Evolutionary conservation across 768 basidiomycete genomes (phyloP), one percentile per base, ranked within the genome.

Genomic region (Grammothele lineata): DNA sequence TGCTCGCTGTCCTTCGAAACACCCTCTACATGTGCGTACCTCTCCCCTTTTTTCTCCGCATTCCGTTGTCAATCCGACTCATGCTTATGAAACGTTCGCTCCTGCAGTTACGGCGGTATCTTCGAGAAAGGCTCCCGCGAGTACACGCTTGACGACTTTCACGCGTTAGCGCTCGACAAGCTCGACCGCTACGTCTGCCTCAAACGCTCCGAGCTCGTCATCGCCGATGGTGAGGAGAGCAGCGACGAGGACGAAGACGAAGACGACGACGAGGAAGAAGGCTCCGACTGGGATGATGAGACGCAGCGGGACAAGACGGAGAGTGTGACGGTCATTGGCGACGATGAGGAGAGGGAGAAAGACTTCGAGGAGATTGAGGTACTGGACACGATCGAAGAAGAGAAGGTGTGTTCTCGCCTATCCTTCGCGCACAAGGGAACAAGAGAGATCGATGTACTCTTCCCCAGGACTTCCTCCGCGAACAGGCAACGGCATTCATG

Each of bases 61-160:
- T 30, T 7, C 21, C 24, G 15, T 17, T 40, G 33, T 27, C 30
- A 14, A 14, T 12, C 4, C 27, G 27, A 26, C 33, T 46, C 6
- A 7, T 1, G 19, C 19, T 47, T 21, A 47, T 32, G 35, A 2
- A 9, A 40, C 22, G 14, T 27, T 8, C 4, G 37, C 5, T 25
- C 3, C 49, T n/a, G n/a, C n/a, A 88, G 89, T 45, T 94, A 94
- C 57, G 91, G 92, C 9, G 92, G 92, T 0, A 94, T 94, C 15
- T 86, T 81, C 55, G 93, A 95, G 64, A 75, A 79, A 14, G 86
- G 89, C 0, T 74, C 85, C 11, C 77, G 80, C 19, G 92, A 96
- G 64, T 92, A 87, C 55, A 94, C 92, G 0, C 70, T 96, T 5
- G 91, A 93, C 59, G 93, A 95, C 57, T 96, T 94, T 58, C 72